Evolutionary conservation across 2,329 filamentous ascomycete species (phyloP), one percentile per base, ranked within the genome.

Genomic region (Fusarium avenaceum): DNA sequence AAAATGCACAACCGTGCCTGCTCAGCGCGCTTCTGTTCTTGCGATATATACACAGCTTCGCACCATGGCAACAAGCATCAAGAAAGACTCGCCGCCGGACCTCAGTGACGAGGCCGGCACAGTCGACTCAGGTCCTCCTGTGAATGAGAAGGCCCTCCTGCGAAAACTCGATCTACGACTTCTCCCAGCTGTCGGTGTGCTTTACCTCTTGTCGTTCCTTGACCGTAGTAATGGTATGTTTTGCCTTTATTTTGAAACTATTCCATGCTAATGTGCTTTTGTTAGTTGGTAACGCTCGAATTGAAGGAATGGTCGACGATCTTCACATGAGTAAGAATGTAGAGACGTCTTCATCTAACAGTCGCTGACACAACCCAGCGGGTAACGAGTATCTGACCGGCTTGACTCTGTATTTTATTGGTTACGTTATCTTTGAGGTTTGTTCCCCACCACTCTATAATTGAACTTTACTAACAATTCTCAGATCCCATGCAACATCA

Each of bases 371-470:
- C 8, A 8, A 11, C 3, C 5, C 42, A 84, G 84, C 84, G 26
- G 87, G 85, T 1, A 85, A 89, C 45, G 83, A 90, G 68, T 92
- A 92, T 58, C 80, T 91, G 1, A 89, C 86, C 0, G 87, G 88
- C 2, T 73, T 92, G 40, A 91, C 89, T 0, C 75, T 92, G 0
- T 92, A 90, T 75, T 92, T 92, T 72, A 79, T 88, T 40, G 85
- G 85, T 43, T 88, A 88, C 60, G 85, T 87, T 2, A 70, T 87
- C 13, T 88, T 88, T 42, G 86, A 88, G 71, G 83, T 84, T 44
- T 43, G 74, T 38, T 3, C 7, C n/a, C 13, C 11, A 1, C 4
- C 3, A 0, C 1, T 4, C 8, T 1, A 1, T 2, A 9, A 0
- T 3, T 8, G 10, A 1, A 7, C 1, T 2, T 5, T 60, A 73